These are phyloP conservation scores for Rosa chinensis DNA, from an alignment of 306 rosid species.

Conservation along the genomic window DNA sequence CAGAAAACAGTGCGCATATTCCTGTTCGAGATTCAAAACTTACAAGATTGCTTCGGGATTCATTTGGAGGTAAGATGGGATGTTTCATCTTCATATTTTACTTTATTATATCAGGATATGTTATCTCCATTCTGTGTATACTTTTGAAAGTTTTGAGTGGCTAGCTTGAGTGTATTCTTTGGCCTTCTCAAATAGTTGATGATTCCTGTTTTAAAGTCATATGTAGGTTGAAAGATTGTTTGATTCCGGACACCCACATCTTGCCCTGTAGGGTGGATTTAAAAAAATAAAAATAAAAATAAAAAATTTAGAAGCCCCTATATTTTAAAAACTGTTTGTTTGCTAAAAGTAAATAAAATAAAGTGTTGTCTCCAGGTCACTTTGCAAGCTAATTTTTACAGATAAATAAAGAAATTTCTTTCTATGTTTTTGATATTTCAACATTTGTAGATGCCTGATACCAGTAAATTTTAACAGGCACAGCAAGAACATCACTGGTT, in stretches of 20 bases:
- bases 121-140: background rate
- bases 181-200: slow-evolving; percentile 12
- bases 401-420: background rate
- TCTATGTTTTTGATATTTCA: background rate
- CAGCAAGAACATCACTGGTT: slow-evolving; percentile 93
- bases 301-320: no score
- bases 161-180: background rate
- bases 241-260: no score
- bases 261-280: no score
- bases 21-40: slow-evolving; percentile 99
- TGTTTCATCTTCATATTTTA: slow-evolving; percentile 4
- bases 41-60: slow-evolving; percentile 88
- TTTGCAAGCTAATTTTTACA: background rate
- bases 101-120: background rate
- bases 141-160: background rate
- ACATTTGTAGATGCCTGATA: slow-evolving; percentile 28
- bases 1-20: slow-evolving; percentile 91
- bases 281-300: no score
- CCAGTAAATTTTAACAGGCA: slow-evolving; percentile 56
- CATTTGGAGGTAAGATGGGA: slow-evolving; percentile 79
- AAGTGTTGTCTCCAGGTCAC: background rate
- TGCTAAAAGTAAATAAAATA: background rate
- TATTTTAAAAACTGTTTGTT: background rate
- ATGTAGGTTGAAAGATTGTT: no score
- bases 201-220: background rate